Base-by-base conservation (phyloP, 805 yeast genomes). In the Ogataea thermomethanolica region DNA sequence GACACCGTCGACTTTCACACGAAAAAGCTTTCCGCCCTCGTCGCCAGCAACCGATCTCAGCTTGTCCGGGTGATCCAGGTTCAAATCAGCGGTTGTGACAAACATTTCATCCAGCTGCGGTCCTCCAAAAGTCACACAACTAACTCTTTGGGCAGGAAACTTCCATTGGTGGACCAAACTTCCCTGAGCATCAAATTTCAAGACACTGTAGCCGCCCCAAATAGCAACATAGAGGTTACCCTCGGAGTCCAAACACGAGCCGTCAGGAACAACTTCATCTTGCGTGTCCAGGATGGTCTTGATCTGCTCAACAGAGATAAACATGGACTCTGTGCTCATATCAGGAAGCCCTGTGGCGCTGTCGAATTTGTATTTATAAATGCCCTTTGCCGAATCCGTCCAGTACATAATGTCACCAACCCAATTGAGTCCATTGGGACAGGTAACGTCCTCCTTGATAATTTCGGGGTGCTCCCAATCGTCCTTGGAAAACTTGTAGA, bases 341-440 rank as follows among this genome's bases (percentile, higher is more conserved):
- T 55, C 59, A 10, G 58, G 51, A 8, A 45, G 17, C 8, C 49
- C 44, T n/a, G 69, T 67, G 3, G 64, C 60, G 11, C 47, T 51
- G 5, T 52, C 41, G 48, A 65, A 71, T 45, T 74, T 72, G 43
- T 65, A 74, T 44, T 65, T 62, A 65, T 71, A 77, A 27, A 81
- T 67, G 2, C 64, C 70, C 32, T 67, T 65, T 28, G 67, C 50
- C 3, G 83, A 74, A 40, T 79, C 81, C 2, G 82, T 76, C 63
- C 77, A 71, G 46, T 69, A 78, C 56, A 76, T 54, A 13, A 59
- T 51, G 21, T 66, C 68, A 3, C 61, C 62, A 7, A 61, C 51
- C 78, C 82, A 83, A 32, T 74, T 79, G 41, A 81, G 64, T 7
- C 95, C 95, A 58, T 89, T 89, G 12, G 96, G 79, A 37, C 83